Base-by-base conservation (phyloP, 371 early-diverging fungal genomes). In the Rhizopus microsporus region DNA sequence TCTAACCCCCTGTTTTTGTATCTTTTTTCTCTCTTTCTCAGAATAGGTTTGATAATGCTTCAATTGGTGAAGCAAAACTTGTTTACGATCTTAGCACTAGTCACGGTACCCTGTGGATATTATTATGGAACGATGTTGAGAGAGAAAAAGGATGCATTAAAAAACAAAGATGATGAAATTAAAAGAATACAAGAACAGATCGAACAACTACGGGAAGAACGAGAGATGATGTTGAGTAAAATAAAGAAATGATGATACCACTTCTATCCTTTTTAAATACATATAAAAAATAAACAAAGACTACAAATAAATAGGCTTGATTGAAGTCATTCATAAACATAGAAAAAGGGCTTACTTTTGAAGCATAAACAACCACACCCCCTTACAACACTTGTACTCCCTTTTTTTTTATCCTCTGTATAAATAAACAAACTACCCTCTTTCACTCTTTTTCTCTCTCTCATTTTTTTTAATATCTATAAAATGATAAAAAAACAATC, bases 61-160 rank as follows among this genome's bases (percentile, higher is more conserved):
- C 37, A 56, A 15, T 42, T 31, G 16, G 51, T 67, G 48, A 62
- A 63, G 56, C 56, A 56, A 12, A 67, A 67, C 39, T 43, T 63
- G 29, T 67, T 56, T 40, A 51, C 63, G 8, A 60, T 57, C 13
- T 33, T 57, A 35, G 68, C 68, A 12, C 37, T 67, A 7, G n/a
- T 60, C 9, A 67, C 56, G 16, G 33, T 67, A 33, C 68, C 68
- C 8, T 53, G 56, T 33, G 68, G 68, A 0, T 67, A 67, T 31
- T 67, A 51, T 46, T 37, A 59, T 49, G 68, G 68, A n/a, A 62
- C 63, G 13, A 51, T 49, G 35, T 39, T 59, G 30, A 55, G 68
- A 62, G 68, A 59, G 45, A 32, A 51, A 46, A 57, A 49, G 15
- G 68, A 67, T 40, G n/a, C 53, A 8, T 54, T 60, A 40, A 57